These are phyloP conservation scores for Colletotrichum sp. DNA, from an alignment of 2,329 filamentous ascomycete genomes.

Conservation along the genomic window DNA sequence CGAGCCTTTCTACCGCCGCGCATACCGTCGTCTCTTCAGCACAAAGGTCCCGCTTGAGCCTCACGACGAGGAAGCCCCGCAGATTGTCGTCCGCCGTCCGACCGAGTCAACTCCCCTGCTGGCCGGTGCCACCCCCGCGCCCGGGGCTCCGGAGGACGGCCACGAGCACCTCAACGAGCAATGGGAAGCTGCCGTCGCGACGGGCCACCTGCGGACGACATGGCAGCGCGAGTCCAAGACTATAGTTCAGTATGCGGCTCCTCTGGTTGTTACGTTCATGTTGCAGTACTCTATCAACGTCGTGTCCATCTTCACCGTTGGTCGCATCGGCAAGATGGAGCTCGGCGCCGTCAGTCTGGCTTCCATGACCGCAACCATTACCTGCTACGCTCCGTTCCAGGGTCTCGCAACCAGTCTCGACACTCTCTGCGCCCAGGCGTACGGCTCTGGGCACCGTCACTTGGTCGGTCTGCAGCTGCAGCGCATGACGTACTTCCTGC, in stretches of 20 bases:
- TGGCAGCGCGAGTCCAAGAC: conserved; percentile 92
- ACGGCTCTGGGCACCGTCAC: conserved; percentile 87
- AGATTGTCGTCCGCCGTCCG: conserved; percentile 36
- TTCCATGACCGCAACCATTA: conserved; percentile 83
- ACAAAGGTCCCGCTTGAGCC: conserved; percentile 51
- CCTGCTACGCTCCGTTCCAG: conserved; percentile 78
- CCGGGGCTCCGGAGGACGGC: conserved; percentile 27
- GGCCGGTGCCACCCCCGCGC: neutral
- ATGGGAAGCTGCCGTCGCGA: conserved; percentile 85
- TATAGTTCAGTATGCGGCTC: conserved; percentile 72
- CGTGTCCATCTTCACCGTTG: conserved; percentile 79
- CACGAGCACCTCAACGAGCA: conserved; percentile 69
- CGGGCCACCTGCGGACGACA: conserved; percentile 84
- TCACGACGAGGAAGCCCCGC: conserved; percentile 44
- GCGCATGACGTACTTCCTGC: conserved; percentile 81
- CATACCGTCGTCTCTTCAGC: conserved; percentile 59
- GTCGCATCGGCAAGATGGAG: conserved; percentile 72
- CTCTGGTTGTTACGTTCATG: conserved; percentile 76
- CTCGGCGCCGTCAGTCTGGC: conserved; percentile 51
- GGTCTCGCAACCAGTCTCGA: conserved; percentile 90
- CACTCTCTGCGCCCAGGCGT: conserved; percentile 92
- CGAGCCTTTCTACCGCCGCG: conserved; percentile 37
- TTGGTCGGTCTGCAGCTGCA: conserved; percentile 83
- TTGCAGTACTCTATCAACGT: conserved; percentile 88
- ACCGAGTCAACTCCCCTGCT: conserved; percentile 49